Evolutionary conservation across 805 yeast genomes (phyloP), one percentile per base, ranked within the genome.

Genomic region (Ogataea neopini): DNA sequence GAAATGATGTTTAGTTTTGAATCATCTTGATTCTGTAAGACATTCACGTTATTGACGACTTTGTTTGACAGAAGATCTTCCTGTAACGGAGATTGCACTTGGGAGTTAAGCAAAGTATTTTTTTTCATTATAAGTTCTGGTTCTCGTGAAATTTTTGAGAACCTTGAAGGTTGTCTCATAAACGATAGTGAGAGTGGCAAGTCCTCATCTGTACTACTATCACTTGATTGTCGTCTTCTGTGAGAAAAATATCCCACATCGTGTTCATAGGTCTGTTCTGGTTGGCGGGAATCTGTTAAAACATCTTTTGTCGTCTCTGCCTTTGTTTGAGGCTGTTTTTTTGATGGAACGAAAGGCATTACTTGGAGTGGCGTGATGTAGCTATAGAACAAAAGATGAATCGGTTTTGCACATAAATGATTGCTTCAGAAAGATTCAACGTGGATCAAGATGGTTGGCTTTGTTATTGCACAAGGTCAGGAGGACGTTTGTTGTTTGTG

Each of bases 111-210:
- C 28, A 62, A 26, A 10, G 72, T 68, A 45, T 68, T 67, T 41
- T 58, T 61, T 37, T 62, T 60, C 60, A 67, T 63, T 11, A 65
- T 43, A 42, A 47, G 43, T 20, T 62, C 64, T 13, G 53, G 34
- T 11, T 60, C 58, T 0, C 40, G 15, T 20, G 56, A 59, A 35
- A 52, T 45, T 2, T 62, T 59, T 15, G 45, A 50, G 2, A 68
- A 62, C 29, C 71, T 39, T 2, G 70, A 62, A 3, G 71, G 71
- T 38, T 56, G 55, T 26, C 65, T 54, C 13, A 67, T 29, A 45
- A 67, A 67, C 3, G 67, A 59, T n/a, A 67, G 46, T 1, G 71
- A 66, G 18, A 63, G 44, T 4, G 68, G 69, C 10, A 62, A 11
- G 35, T 55, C 60, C 18, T 52, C 59, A 9, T 56, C 59, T 13